Percentiles rank a stretch among this genome's conserved stretches.
phyloP scores from a whole-genome alignment of 1,284 basidiomycete species.

The Trametes pubescens region DNA sequence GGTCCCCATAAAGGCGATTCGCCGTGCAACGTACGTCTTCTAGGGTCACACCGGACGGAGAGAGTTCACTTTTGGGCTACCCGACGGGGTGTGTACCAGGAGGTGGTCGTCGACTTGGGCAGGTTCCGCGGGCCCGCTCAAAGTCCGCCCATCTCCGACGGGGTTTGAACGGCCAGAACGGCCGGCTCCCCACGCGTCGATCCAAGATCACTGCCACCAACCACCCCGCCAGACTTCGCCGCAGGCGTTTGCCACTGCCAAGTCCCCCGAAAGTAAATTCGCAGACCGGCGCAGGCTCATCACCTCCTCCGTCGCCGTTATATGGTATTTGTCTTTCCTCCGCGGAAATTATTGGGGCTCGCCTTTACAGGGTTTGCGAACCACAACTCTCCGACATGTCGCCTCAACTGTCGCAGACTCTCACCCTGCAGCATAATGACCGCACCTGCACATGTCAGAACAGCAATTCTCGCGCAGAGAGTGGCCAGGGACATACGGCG shows the following conservation, averaged over 20 bases:
- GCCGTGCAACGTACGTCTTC: neutral
- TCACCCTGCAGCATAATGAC: constrained; percentile 11
- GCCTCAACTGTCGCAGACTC: neutral
- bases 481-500: neutral
- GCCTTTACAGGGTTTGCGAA: neutral
- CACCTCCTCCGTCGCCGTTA: neutral
- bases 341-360: constrained; percentile 12
- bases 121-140: constrained; percentile 16
- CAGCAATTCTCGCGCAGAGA: constrained; percentile 11
- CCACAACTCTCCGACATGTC: constrained; percentile 10
- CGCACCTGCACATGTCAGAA: constrained; percentile 7
- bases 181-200: neutral
- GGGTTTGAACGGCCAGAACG: constrained; percentile 11
- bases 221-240: constrained; percentile 9
- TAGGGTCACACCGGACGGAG: neutral
- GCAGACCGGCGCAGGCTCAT: constrained; percentile 1
- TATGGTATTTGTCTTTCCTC: constrained; percentile 11
- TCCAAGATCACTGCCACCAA: constrained; percentile 7
- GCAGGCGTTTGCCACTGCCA: constrained; percentile 8
- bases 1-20: neutral
- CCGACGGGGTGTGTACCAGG: neutral
- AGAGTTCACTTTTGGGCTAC: constrained; percentile 3
- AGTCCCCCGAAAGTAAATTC: constrained; percentile 1
- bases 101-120: constrained; percentile 2
- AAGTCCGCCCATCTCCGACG: constrained; percentile 15